phyloP scores from a whole-genome alignment of 2,329 filamentous ascomycete species.

The Chaetoscypha palmicola region DNA sequence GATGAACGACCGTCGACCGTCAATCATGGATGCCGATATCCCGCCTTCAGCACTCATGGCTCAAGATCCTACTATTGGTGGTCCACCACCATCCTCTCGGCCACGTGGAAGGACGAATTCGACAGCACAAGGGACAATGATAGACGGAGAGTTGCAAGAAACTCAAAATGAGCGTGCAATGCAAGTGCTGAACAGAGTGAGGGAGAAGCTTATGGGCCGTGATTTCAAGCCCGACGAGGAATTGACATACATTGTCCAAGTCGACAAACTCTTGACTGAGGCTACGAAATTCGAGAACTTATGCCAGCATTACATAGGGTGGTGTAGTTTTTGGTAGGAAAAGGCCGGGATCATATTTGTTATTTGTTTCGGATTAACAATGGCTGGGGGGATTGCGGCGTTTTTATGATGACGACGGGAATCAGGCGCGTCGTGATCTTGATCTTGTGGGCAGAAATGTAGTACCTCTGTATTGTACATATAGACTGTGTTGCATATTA shows the following conservation, averaged over 20 bases:
- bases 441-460: no score
- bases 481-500: background rate
- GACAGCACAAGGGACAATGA: slow-evolving; percentile 35
- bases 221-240: slow-evolving; percentile 88
- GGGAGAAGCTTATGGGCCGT: slow-evolving; percentile 88
- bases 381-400: background rate
- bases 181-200: slow-evolving; percentile 84
- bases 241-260: slow-evolving; percentile 77
- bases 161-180: slow-evolving; percentile 89
- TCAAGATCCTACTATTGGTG: slow-evolving; percentile 30
- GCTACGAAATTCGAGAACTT: slow-evolving; percentile 96
- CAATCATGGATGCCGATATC: slow-evolving; percentile 59
- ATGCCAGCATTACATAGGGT: slow-evolving; percentile 98
- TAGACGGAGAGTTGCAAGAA: slow-evolving; percentile 49
- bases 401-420: no score
- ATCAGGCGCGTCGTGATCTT: no score
- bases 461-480: background rate
- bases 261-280: slow-evolving; percentile 89
- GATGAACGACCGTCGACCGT: slow-evolving; percentile 50
- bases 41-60: slow-evolving; percentile 53
- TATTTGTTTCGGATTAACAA: background rate
- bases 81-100: slow-evolving; percentile 43
- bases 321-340: slow-evolving; percentile 90
- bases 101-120: slow-evolving; percentile 55
- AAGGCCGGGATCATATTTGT: background rate